These are phyloP conservation scores for Globisporangium parvum DNA, from an alignment of 352 stramenopile genomes.

Conservation along the genomic window DNA sequence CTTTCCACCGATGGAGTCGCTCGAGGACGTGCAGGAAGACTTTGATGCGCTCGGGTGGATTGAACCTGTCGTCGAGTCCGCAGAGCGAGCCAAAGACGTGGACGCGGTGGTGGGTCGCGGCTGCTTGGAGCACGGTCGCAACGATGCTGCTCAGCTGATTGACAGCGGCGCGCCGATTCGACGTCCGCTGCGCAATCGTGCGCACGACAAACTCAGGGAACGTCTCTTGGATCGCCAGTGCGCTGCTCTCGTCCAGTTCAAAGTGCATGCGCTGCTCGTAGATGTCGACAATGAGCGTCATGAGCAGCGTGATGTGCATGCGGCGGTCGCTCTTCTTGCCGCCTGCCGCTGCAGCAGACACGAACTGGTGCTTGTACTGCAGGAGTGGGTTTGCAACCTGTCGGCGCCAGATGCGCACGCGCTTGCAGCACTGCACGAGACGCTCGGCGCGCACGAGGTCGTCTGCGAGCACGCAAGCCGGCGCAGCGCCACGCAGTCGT, in stretches of 20 bases:
- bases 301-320: constrained; percentile 63
- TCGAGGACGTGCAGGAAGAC: constrained; percentile 65
- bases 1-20: constrained; percentile 54
- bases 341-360: constrained; percentile 11
- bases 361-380: constrained; percentile 48
- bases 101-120: constrained; percentile 39
- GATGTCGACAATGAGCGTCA: constrained; percentile 67
- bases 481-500: background rate
- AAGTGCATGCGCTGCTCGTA: constrained; percentile 54
- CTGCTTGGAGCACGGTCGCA: constrained; percentile 37
- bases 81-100: constrained; percentile 56
- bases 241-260: constrained; percentile 30
- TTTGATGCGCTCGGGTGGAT: constrained; percentile 60
- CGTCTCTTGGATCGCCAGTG: constrained; percentile 33
- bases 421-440: constrained; percentile 67
- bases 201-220: constrained; percentile 68
- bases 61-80: constrained; percentile 45
- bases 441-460: constrained; percentile 54
- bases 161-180: constrained; percentile 35
- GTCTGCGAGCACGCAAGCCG: constrained; percentile 9
- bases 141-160: constrained; percentile 61
- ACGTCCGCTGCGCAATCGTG: constrained; percentile 40
- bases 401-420: constrained; percentile 59
- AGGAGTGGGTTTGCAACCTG: constrained; percentile 61
- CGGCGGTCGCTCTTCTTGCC: constrained; percentile 56